These are phyloP conservation scores for Cryptococcus sp. DNA, from an alignment of 1,284 basidiomycete species.

Conservation along the genomic window DNA sequence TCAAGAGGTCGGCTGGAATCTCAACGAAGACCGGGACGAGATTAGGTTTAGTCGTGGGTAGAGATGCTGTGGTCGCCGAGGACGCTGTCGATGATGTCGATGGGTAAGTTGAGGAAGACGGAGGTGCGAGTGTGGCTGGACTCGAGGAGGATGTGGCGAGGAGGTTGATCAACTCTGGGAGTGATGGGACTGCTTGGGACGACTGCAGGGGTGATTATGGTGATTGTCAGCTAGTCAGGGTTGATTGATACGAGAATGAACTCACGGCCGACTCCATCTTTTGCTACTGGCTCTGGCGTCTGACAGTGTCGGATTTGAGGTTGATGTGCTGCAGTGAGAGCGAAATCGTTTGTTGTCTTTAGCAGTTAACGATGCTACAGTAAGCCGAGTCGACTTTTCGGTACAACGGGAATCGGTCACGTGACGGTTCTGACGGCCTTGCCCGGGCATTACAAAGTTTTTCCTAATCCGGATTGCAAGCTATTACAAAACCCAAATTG, in stretches of 20 bases:
- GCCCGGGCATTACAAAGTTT: too few species aligned
- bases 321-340: too few species aligned
- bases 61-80: constrained; percentile 5
- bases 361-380: too few species aligned
- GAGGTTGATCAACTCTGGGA: constrained; percentile 41
- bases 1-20: constrained; percentile 92
- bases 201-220: constrained; percentile 5
- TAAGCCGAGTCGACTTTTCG: too few species aligned
- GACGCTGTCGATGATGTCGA: constrained; percentile 24
- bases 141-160: constrained; percentile 30
- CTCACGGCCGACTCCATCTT: constrained; percentile 23
- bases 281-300: not conserved
- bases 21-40: constrained; percentile 83
- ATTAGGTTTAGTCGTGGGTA: constrained; percentile 30
- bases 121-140: constrained; percentile 40
- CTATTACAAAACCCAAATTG: too few species aligned
- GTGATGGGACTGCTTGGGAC: constrained; percentile 24
- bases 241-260: not conserved
- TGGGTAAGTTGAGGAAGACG: constrained; percentile 29
- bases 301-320: too few species aligned
- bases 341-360: too few species aligned
- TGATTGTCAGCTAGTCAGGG: not conserved
- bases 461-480: too few species aligned
- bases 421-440: too few species aligned
- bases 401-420: too few species aligned